Percentiles rank a stretch among this genome's conserved stretches.
phyloP scores from a whole-genome alignment of 2,329 filamentous ascomycete species.

The Grosmannia huntii region DNA sequence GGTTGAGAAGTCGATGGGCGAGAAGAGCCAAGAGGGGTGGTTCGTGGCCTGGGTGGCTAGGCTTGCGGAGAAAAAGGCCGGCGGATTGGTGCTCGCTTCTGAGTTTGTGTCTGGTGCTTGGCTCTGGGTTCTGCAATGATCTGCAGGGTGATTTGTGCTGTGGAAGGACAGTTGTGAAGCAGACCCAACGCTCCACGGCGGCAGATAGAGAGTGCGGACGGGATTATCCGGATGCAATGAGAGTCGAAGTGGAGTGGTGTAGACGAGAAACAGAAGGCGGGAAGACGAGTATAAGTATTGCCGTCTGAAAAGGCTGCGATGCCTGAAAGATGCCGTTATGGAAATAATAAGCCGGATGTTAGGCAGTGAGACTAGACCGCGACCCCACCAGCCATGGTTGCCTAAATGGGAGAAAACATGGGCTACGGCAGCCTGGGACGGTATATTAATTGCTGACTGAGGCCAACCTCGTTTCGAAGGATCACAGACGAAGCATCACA shows the following conservation, averaged over 20 bases:
- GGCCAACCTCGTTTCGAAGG: background rate
- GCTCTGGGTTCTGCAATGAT: background rate
- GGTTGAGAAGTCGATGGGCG: slow-evolving; percentile 7
- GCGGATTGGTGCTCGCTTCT: background rate
- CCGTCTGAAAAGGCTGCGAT: background rate
- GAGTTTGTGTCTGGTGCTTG: background rate
- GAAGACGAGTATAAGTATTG: background rate
- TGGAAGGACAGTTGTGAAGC: background rate
- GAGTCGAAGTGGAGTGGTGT: background rate
- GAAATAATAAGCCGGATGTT: background rate
- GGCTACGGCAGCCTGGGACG: background rate
- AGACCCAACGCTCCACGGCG: background rate
- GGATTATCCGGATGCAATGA: background rate
- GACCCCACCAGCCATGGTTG: background rate
- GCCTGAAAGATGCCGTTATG: background rate
- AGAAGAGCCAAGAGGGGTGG: background rate
- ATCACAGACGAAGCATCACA: too few relatives aligned
- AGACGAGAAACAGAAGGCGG: background rate
- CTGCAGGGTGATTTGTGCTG: background rate
- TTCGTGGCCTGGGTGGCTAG: background rate
- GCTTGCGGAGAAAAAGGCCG: background rate
- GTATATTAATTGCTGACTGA: background rate
- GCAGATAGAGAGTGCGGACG: background rate
- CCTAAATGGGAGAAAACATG: background rate
- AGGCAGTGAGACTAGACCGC: background rate